These are phyloP conservation scores for Ganoderma lucidum DNA, from an alignment of 1,284 basidiomycete genomes.

Conservation along the genomic window DNA sequence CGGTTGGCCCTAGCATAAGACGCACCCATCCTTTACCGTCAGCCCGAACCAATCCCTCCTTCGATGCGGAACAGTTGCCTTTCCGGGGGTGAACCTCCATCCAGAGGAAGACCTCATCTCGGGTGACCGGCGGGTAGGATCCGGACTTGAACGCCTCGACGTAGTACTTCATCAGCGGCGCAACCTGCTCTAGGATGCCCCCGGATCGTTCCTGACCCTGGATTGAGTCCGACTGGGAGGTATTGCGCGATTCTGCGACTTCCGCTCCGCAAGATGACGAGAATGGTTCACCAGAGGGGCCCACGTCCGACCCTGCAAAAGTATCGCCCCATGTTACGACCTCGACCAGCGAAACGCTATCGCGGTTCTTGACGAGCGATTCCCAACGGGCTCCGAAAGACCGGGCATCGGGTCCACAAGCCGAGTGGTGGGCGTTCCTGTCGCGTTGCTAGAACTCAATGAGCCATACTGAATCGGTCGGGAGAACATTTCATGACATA, in stretches of 20 bases:
- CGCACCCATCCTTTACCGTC: conserved; percentile 44
- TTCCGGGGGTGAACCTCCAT: conserved; percentile 56
- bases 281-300: background rate
- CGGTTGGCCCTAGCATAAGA: background rate
- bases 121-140: conserved; percentile 61
- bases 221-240: background rate
- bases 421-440: background rate
- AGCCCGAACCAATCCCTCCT: conserved; percentile 32
- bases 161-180: conserved; percentile 56
- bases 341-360: conserved; percentile 57
- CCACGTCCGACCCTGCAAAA: conserved; percentile 51
- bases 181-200: background rate
- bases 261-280: background rate
- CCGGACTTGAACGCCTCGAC: conserved; percentile 72
- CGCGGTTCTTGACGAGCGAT: conserved; percentile 55
- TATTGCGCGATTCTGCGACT: background rate
- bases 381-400: conserved; percentile 66
- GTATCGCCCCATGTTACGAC: conserved; percentile 71
- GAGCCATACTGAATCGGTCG: background rate
- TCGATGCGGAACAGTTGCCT: conserved; percentile 38
- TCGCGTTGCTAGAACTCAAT: background rate
- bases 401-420: conserved; percentile 56
- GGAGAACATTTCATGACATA: conserved; percentile 19
- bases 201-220: background rate
- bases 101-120: conserved; percentile 70